These are phyloP conservation scores for Paulownia fortunei DNA, from an alignment of 257 asterid species.

Conservation along the genomic window DNA sequence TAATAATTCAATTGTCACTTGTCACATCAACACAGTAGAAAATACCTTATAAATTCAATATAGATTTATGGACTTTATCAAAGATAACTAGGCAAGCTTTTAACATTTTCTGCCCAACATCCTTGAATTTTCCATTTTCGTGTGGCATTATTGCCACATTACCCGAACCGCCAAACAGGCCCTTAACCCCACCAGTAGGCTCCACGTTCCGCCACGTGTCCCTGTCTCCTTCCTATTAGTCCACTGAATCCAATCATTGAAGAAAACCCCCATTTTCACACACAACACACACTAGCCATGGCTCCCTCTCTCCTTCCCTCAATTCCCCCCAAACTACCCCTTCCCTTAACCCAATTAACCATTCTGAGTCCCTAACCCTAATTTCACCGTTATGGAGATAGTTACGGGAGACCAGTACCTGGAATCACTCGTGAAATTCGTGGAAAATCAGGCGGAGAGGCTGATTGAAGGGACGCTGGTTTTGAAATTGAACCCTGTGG, in stretches of 20 bases:
- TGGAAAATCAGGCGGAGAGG: constrained; percentile 62
- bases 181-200: no score
- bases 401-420: constrained; percentile 75
- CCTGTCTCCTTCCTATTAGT: constrained; percentile 1
- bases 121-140: no score
- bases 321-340: constrained; percentile 55
- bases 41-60: no score
- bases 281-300: constrained; percentile 30
- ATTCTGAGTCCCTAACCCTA: constrained; percentile 29
- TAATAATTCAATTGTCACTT: no score
- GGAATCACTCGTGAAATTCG: constrained; percentile 81
- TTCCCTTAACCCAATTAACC: constrained; percentile 13
- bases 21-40: no score
- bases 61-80: no score
- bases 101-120: no score
- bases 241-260: background rate
- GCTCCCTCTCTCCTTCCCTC: constrained; percentile 30
- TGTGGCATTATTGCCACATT: no score
- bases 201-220: constrained; percentile 29
- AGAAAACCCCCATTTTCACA: constrained; percentile 8
- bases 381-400: constrained; percentile 45
- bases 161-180: no score
- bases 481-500: constrained; percentile 73
- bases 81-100: no score
- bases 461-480: constrained; percentile 67